These are phyloP conservation scores for Rhynchospora pubera DNA, from an alignment of 176 grass and related monocot species.

Conservation along the genomic window DNA sequence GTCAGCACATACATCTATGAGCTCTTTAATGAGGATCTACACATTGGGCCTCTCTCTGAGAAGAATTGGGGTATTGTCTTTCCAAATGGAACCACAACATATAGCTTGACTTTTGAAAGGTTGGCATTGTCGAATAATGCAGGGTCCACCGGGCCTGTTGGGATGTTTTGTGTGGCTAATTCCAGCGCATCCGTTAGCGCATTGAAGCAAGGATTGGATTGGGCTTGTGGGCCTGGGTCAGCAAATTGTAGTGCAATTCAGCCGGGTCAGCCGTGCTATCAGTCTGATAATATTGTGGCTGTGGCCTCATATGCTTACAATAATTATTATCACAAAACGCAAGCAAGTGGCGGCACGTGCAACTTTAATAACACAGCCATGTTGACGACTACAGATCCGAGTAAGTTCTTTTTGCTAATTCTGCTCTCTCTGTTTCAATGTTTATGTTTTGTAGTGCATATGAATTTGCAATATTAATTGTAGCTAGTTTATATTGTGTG, in stretches of 20 bases:
- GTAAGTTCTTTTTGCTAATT: slow-evolving; percentile 45
- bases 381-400: slow-evolving; percentile 75
- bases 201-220: slow-evolving; percentile 90
- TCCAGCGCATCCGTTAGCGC: slow-evolving; percentile 46
- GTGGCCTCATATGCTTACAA: slow-evolving; percentile 94
- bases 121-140: slow-evolving; percentile 26
- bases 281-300: slow-evolving; percentile 63
- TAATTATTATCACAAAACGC: slow-evolving; percentile 91
- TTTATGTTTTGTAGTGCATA: neutral
- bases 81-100: slow-evolving; percentile 52
- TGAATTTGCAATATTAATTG: neutral
- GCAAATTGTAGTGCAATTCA: slow-evolving; percentile 94
- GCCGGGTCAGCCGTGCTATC: slow-evolving; percentile 74
- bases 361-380: slow-evolving; percentile 83
- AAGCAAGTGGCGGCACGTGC: slow-evolving; percentile 88
- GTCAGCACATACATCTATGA: slow-evolving; percentile 74
- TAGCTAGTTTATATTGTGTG: neutral
- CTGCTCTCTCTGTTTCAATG: neutral
- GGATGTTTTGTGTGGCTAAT: slow-evolving; percentile 87
- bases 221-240: slow-evolving; percentile 94
- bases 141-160: slow-evolving; percentile 48
- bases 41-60: slow-evolving; percentile 48
- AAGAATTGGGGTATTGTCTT: slow-evolving; percentile 86
- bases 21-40: slow-evolving; percentile 90
- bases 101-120: slow-evolving; percentile 71